Evolutionary conservation across 148 eudicot genomes (phyloP).

Genomic region (Amaranthus hypochondriacus): DNA sequence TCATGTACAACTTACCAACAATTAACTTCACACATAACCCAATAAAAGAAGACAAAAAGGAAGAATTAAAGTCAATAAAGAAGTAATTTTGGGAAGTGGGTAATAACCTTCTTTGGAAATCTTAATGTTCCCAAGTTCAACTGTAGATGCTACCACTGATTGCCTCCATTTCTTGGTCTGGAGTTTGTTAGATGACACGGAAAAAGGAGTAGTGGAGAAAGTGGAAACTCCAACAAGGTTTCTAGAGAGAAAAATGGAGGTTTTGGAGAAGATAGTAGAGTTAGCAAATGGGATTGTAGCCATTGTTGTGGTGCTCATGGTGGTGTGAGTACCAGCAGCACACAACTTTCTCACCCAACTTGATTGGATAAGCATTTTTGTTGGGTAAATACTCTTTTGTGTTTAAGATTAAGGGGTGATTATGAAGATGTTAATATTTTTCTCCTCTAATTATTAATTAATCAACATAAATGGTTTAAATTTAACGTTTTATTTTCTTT

Average conservation of each 20-base stretch:
- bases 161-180: conserved; percentile 39
- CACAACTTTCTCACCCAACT: conserved; percentile 13
- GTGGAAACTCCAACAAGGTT: conserved; percentile 24
- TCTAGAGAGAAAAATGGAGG: conserved; percentile 23
- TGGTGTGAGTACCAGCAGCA: conserved; percentile 14
- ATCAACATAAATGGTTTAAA: too few species aligned
- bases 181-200: conserved; percentile 18
- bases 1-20: neutral
- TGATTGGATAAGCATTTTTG: conserved; percentile 30
- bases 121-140: conserved; percentile 67
- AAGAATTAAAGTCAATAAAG: neutral
- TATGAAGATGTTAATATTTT: neutral
- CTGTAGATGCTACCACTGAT: conserved; percentile 43
- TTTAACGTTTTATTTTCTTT: too few species aligned
- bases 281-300: conserved; percentile 34
- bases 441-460: too few species aligned
- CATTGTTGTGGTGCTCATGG: conserved; percentile 23
- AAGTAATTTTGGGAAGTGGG: neutral
- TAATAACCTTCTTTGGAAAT: conserved; percentile 57
- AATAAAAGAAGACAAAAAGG: too few species aligned
- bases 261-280: conserved; percentile 38
- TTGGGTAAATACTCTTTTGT: neutral
- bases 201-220: conserved; percentile 36
- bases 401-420: neutral
- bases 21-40: neutral